Evolutionary conservation across 768 basidiomycete species (phyloP).

Genomic region (Suillus hirtellus): DNA sequence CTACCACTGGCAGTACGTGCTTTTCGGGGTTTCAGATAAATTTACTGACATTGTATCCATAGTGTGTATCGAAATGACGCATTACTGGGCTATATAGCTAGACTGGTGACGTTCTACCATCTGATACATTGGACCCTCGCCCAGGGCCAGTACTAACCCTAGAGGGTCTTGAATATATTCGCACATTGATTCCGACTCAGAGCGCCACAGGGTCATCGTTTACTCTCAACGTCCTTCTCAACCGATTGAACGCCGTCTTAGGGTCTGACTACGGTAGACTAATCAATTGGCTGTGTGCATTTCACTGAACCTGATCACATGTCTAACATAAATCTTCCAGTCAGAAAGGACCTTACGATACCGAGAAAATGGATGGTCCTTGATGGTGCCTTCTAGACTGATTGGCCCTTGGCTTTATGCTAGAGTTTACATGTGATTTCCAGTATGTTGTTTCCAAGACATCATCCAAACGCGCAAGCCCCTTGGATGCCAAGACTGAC

Average conservation of each 20-base stretch:
- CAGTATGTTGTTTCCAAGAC: constrained; percentile 31
- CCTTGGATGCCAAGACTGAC: constrained; percentile 23
- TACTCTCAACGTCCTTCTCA: constrained; percentile 46
- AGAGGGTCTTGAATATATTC: constrained; percentile 43
- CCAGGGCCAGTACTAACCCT: constrained; percentile 34
- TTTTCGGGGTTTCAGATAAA: not conserved
- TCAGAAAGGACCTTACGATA: constrained; percentile 29
- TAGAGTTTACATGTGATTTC: constrained; percentile 50
- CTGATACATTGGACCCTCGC: constrained; percentile 30
- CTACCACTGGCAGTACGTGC: not conserved
- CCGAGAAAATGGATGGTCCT: constrained; percentile 48
- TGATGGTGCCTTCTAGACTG: constrained; percentile 49
- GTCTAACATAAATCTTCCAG: constrained; percentile 7
- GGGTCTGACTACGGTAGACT: constrained; percentile 25
- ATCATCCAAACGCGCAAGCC: no score
- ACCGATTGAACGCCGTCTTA: not conserved
- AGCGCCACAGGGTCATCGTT: constrained; percentile 38
- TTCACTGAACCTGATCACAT: not conserved
- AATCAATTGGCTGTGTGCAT: constrained; percentile 26
- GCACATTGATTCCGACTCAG: constrained; percentile 40
- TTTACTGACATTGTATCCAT: constrained; percentile 9
- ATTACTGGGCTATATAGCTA: constrained; percentile 5
- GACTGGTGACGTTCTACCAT: constrained; percentile 20
- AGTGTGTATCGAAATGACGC: constrained; percentile 17
- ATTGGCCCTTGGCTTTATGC: constrained; percentile 48